Evolutionary conservation across 2,329 filamentous ascomycete genomes (phyloP).

Genomic region (Cryphonectria japonica): DNA sequence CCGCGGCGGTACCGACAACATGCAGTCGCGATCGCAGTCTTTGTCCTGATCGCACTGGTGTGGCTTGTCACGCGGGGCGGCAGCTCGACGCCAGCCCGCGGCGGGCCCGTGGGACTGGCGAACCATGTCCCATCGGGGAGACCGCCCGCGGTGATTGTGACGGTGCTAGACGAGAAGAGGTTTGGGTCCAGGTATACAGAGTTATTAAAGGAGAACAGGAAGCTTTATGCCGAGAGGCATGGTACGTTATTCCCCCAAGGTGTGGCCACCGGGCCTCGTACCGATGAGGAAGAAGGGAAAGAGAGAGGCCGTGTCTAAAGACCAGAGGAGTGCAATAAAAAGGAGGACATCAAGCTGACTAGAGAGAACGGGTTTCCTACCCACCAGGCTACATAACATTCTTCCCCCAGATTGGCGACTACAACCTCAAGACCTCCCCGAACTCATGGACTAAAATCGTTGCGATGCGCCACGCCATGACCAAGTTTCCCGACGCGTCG

Average conservation of each 20-base stretch:
- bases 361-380: conserved; percentile 70
- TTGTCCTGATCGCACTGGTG: conserved; percentile 61
- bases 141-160: conserved; percentile 77
- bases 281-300: neutral
- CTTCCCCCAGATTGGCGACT: conserved; percentile 77
- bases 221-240: conserved; percentile 82
- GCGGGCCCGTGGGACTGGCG: conserved; percentile 22
- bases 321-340: neutral
- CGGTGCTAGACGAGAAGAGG: conserved; percentile 72
- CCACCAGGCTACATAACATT: conserved; percentile 81
- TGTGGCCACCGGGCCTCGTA: neutral
- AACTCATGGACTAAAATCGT: conserved; percentile 78
- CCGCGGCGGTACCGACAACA: conserved; percentile 65
- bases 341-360: conserved; percentile 61
- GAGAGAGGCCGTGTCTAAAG: neutral
- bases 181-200: conserved; percentile 70
- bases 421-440: conserved; percentile 66
- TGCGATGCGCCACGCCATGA: conserved; percentile 86
- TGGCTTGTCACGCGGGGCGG: conserved; percentile 59
- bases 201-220: conserved; percentile 78
- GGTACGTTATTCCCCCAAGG: conserved; percentile 57
- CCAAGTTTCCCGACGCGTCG: conserved; percentile 73
- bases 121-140: conserved; percentile 52
- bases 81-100: conserved; percentile 29
- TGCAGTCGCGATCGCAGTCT: conserved; percentile 56